Evolutionary conservation across 108 stramenopile species (phyloP).

Genomic region (Conticribra guillardii): DNA sequence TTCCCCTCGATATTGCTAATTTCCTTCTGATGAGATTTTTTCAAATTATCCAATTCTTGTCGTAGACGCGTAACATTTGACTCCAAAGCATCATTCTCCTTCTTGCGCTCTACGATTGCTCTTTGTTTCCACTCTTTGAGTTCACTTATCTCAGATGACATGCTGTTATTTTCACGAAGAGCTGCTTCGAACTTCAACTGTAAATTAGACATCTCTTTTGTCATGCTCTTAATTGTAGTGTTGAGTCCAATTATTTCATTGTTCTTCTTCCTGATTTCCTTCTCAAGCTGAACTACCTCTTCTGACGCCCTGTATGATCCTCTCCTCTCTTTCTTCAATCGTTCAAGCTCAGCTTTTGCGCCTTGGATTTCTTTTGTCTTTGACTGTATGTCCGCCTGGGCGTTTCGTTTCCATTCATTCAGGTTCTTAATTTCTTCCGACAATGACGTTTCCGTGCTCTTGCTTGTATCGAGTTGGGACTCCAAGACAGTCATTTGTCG

Average conservation of each 20-base stretch:
- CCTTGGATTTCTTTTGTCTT: slow-evolving; percentile 9
- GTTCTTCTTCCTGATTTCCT: slow-evolving; percentile 21
- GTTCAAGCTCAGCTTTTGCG: slow-evolving; percentile 16
- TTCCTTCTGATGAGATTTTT: slow-evolving; percentile 7
- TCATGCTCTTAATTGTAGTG: slow-evolving; percentile 15
- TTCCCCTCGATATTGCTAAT: slow-evolving; percentile 4
- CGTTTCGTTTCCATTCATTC: slow-evolving; percentile 27
- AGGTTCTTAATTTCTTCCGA: slow-evolving; percentile 23
- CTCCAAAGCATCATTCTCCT: slow-evolving; percentile 9
- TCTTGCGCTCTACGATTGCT: slow-evolving; percentile 28
- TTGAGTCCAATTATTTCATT: slow-evolving; percentile 29
- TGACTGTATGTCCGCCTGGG: slow-evolving; percentile 19
- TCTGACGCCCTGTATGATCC: not conserved
- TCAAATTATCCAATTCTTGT: slow-evolving; percentile 8
- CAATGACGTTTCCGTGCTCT: slow-evolving; percentile 25
- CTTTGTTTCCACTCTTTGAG: slow-evolving; percentile 39
- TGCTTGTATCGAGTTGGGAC: slow-evolving; percentile 24
- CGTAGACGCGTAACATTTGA: slow-evolving; percentile 7
- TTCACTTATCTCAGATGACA: slow-evolving; percentile 26
- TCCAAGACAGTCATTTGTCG: slow-evolving; percentile 35
- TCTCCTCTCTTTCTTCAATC: slow-evolving; percentile 5
- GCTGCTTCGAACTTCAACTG: slow-evolving; percentile 26
- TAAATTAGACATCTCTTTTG: slow-evolving; percentile 23
- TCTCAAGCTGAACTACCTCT: slow-evolving; percentile 6
- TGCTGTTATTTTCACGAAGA: slow-evolving; percentile 22